These are phyloP conservation scores for Magnusiomyces ingens DNA, from an alignment of 1,139 yeast species.

Conservation along the genomic window DNA sequence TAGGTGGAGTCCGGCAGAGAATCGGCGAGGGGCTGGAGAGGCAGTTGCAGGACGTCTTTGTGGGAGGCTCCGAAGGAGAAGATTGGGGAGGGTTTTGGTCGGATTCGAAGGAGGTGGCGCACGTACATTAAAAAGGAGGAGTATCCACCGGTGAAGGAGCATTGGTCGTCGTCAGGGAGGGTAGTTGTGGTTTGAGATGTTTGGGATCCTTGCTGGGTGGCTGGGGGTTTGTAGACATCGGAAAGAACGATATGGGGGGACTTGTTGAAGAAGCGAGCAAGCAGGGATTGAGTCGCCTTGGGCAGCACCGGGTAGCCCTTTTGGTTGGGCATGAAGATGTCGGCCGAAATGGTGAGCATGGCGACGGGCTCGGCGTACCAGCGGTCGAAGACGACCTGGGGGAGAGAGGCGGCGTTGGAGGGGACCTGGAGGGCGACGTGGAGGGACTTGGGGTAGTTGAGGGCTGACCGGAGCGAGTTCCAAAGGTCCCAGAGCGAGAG, in stretches of 20 bases:
- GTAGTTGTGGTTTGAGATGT: too few relatives aligned
- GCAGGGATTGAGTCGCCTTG: conserved; percentile 45
- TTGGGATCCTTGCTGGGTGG: background rate
- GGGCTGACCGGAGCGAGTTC: conserved; percentile 52
- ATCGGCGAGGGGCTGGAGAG: conserved; percentile 63
- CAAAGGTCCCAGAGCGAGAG: conserved; percentile 65
- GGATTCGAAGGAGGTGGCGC: conserved; percentile 41
- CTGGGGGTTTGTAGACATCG: conserved; percentile 25
- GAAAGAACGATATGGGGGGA: conserved; percentile 32
- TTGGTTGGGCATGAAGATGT: conserved; percentile 49
- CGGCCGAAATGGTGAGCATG: conserved; percentile 46
- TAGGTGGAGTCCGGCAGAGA: conserved; percentile 56
- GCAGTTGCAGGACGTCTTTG: conserved; percentile 44
- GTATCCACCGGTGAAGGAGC: conserved; percentile 37
- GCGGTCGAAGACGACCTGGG: conserved; percentile 45
- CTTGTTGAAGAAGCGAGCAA: conserved; percentile 35
- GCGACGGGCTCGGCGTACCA: conserved; percentile 64
- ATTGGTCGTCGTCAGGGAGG: too few relatives aligned
- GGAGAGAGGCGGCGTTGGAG: conserved; percentile 30
- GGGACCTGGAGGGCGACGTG: conserved; percentile 55
- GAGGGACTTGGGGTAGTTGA: conserved; percentile 46
- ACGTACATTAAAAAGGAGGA: conserved; percentile 46
- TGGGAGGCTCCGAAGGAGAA: conserved; percentile 35
- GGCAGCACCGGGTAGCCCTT: conserved; percentile 57
- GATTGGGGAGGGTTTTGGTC: conserved; percentile 30